phyloP scores from a whole-genome alignment of 73 alveolate genomes.

The Stentor coeruleus region DNA sequence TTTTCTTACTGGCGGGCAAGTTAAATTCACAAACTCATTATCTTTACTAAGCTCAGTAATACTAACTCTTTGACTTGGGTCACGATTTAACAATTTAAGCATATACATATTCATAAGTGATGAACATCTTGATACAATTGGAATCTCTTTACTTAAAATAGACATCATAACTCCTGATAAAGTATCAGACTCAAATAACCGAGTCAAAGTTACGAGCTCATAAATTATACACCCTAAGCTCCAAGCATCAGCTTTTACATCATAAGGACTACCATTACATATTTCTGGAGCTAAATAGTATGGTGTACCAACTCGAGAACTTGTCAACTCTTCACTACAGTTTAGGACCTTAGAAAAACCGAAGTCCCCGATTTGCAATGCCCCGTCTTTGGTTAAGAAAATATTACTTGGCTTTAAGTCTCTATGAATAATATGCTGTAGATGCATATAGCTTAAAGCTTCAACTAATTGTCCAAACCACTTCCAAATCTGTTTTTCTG shows the following conservation, averaged over 20 bases:
- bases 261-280: conserved; percentile 17
- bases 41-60: neutral
- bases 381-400: conserved; percentile 65
- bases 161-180: neutral
- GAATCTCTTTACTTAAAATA: neutral
- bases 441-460: conserved; percentile 88
- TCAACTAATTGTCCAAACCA: conserved; percentile 68
- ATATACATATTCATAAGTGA: neutral
- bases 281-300: conserved; percentile 27
- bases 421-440: conserved; percentile 85
- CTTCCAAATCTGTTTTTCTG: conserved; percentile 89
- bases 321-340: conserved; percentile 17
- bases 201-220: conserved; percentile 23
- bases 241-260: conserved; percentile 25
- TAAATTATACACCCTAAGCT: conserved; percentile 20
- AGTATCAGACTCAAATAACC: neutral
- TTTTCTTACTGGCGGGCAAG: conserved; percentile 3
- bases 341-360: conserved; percentile 50
- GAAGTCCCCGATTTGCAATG: conserved; percentile 80
- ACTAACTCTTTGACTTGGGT: neutral
- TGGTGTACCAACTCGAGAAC: conserved; percentile 25
- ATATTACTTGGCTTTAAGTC: conserved; percentile 93
- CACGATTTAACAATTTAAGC: neutral
- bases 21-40: neutral
- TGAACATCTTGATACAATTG: neutral